Evolutionary conservation across 2,329 filamentous ascomycete species (phyloP).

Genomic region (Teratosphaeria gauchensis): DNA sequence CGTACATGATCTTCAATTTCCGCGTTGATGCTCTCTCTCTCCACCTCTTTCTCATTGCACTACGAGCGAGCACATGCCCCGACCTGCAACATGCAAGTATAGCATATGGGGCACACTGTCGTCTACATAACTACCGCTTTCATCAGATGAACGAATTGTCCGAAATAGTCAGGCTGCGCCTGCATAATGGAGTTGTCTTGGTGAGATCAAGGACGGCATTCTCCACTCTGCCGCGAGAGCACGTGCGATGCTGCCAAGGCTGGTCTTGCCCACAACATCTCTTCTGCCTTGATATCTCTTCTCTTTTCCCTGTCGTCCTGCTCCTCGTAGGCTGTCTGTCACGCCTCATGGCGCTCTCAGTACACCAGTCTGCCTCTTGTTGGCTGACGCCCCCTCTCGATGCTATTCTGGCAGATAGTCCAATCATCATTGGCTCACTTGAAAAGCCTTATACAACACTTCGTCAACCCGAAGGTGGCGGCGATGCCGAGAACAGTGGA

Average conservation of each 20-base stretch:
- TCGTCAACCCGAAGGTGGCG: background rate
- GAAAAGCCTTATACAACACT: background rate
- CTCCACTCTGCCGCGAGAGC: too few species aligned
- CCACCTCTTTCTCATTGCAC: background rate
- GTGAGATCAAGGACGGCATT: too few species aligned
- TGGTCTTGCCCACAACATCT: too few species aligned
- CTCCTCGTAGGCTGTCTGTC: too few species aligned
- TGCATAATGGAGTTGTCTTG: too few species aligned
- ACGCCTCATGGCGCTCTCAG: too few species aligned
- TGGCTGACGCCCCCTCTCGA: background rate
- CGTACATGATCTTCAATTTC: background rate
- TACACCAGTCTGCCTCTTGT: too few species aligned
- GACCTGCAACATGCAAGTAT: background rate
- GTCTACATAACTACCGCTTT: too few species aligned
- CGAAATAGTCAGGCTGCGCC: background rate
- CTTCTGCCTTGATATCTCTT: too few species aligned
- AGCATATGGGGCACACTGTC: background rate
- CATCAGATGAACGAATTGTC: too few species aligned
- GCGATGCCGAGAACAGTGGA: constrained; percentile 29
- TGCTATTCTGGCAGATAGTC: background rate
- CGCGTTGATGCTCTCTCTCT: background rate
- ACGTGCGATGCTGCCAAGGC: too few species aligned
- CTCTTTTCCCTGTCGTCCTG: too few species aligned
- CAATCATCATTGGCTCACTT: background rate
- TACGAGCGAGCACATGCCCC: background rate